phyloP scores from a whole-genome alignment of 805 yeast genomes.

The Metschnikowia vanudenii region DNA sequence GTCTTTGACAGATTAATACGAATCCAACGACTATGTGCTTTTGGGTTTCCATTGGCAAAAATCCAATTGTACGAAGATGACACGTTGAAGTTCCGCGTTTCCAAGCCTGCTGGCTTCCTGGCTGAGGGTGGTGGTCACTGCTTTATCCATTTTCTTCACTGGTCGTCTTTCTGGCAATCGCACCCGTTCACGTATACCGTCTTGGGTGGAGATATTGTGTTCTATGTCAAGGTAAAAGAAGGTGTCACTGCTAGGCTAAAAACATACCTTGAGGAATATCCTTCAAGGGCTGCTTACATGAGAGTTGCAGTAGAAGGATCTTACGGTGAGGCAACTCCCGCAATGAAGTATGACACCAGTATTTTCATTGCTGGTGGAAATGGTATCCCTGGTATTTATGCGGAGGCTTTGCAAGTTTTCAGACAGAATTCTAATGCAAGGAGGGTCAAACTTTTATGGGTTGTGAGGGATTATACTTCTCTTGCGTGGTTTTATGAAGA shows the following conservation, averaged over 20 bases:
- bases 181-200: conserved; percentile 59
- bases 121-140: conserved; percentile 63
- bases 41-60: conserved; percentile 59
- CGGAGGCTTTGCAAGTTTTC: conserved; percentile 26
- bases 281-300: conserved; percentile 18
- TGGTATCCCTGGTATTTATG: conserved; percentile 42
- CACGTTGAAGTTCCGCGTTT: conserved; percentile 48
- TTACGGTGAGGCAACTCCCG: conserved; percentile 37
- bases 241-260: conserved; percentile 31
- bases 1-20: conserved; percentile 46
- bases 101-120: conserved; percentile 54
- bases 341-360: conserved; percentile 26
- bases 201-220: conserved; percentile 14
- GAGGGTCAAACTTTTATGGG: conserved; percentile 57
- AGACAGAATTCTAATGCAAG: not conserved
- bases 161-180: conserved; percentile 57
- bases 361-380: conserved; percentile 42
- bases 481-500: conserved; percentile 52
- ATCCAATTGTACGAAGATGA: conserved; percentile 44
- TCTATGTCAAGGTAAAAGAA: conserved; percentile 34
- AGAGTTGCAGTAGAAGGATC: conserved; percentile 40
- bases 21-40: conserved; percentile 49
- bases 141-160: conserved; percentile 49
- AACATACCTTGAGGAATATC: conserved; percentile 21
- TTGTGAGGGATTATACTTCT: conserved; percentile 51